Percentiles rank a stretch among this genome's conserved stretches.
These are phyloP conservation scores for Peronospora destructor DNA, from an alignment of 352 stramenopile genomes.

Conservation along the genomic window DNA sequence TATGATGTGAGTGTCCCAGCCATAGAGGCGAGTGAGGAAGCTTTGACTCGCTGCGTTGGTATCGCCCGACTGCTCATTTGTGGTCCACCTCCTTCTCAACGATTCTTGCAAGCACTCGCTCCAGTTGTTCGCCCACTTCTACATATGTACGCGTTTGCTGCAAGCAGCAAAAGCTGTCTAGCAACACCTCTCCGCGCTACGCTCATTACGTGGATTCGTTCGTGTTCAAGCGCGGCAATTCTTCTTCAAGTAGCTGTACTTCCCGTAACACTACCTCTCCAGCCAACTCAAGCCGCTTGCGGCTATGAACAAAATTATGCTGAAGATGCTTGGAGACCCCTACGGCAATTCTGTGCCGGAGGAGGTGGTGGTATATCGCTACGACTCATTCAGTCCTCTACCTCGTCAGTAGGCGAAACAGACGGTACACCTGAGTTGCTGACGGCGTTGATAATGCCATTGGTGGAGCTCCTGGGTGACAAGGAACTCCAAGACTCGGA, in stretches of 20 bases:
- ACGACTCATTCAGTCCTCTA: slow-evolving; percentile 12
- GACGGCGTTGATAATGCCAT: slow-evolving; percentile 35
- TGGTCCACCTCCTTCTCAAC: slow-evolving; percentile 52
- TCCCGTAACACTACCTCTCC: slow-evolving; percentile 40
- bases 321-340: slow-evolving; percentile 26
- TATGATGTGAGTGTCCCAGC: background rate
- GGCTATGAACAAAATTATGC: slow-evolving; percentile 28
- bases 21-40: slow-evolving; percentile 29
- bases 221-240: slow-evolving; percentile 31
- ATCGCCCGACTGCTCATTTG: slow-evolving; percentile 57
- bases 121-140: slow-evolving; percentile 54
- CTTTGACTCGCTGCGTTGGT: slow-evolving; percentile 45
- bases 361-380: slow-evolving; percentile 54
- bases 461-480: slow-evolving; percentile 51
- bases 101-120: slow-evolving; percentile 38
- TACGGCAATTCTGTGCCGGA: slow-evolving; percentile 54
- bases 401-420: slow-evolving; percentile 1
- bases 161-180: slow-evolving; percentile 59
- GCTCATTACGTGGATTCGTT: slow-evolving; percentile 41
- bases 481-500: slow-evolving; percentile 57
- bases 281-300: slow-evolving; percentile 16
- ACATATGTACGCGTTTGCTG: slow-evolving; percentile 67
- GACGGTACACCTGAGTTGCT: slow-evolving; percentile 18
- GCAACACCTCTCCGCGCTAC: slow-evolving; percentile 14
- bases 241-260: slow-evolving; percentile 53